A percentile compares a stretch with the other conserved stretches of the same genome.
These are phyloP conservation scores for Begonia fuchsioides DNA, from an alignment of 306 rosid species.

Conservation along the genomic window DNA sequence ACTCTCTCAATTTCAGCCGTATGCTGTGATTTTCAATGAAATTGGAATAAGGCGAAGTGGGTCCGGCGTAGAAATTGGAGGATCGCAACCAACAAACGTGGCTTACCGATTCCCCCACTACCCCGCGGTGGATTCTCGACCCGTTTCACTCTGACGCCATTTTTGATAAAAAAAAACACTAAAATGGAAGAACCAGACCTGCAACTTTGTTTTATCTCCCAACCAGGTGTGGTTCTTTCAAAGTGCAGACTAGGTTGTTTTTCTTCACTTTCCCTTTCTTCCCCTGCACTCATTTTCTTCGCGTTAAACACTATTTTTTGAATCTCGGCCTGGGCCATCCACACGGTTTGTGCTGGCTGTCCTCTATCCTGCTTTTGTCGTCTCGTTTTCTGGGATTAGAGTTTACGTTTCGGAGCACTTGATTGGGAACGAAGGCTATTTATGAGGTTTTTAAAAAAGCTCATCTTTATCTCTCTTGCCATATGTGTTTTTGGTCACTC, in stretches of 20 bases:
- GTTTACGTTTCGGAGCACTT: slow-evolving; percentile 14
- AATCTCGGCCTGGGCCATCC: too few relatives aligned
- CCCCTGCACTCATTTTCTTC: slow-evolving; percentile 7
- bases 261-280: slow-evolving; percentile 11
- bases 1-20: too few relatives aligned
- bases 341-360: too few relatives aligned
- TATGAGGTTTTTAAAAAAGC: slow-evolving; percentile 25
- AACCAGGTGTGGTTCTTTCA: slow-evolving; percentile 33
- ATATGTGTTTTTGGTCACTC: too few relatives aligned
- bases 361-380: slow-evolving; percentile 21
- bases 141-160: slow-evolving; percentile 12
- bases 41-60: too few relatives aligned
- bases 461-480: slow-evolving; percentile 9
- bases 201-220: slow-evolving; percentile 25
- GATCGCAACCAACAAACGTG: slow-evolving; percentile 28
- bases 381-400: slow-evolving; percentile 2
- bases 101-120: slow-evolving; percentile 13
- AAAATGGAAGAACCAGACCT: slow-evolving; percentile 1
- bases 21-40: too few relatives aligned
- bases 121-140: slow-evolving; percentile 10
- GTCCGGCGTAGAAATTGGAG: too few relatives aligned
- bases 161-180: slow-evolving; percentile 13
- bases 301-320: too few relatives aligned
- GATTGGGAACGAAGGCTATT: slow-evolving; percentile 12
- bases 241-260: slow-evolving; percentile 37